Evolutionary conservation across 2,329 filamentous ascomycete genomes (phyloP).

Genomic region (Talaromyces sp.): DNA sequence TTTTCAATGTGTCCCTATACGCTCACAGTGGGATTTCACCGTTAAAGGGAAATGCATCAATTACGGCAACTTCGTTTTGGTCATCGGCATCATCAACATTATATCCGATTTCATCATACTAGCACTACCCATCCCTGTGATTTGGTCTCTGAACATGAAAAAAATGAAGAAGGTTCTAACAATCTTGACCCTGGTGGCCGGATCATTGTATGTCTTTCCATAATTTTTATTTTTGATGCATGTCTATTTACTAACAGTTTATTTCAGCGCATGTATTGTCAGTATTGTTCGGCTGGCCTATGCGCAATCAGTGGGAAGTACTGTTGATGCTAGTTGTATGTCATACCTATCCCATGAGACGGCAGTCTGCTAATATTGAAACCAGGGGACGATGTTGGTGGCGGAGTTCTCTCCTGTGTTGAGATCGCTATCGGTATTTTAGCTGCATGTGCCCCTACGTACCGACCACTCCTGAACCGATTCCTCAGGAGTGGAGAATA

Average conservation of each 20-base stretch:
- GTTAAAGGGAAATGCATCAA: neutral
- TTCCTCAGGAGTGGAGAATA: neutral
- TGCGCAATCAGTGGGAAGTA: neutral
- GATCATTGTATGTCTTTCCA: neutral
- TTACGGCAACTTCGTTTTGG: neutral
- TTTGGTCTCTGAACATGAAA: neutral
- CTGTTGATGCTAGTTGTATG: neutral
- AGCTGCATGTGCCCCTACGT: neutral
- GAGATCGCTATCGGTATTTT: neutral
- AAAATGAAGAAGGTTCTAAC: neutral
- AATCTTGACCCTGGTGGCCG: neutral
- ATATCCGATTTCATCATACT: neutral
- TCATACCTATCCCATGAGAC: neutral
- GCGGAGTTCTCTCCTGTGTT: neutral
- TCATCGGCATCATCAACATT: neutral
- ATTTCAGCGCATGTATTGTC: neutral
- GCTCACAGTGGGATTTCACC: neutral
- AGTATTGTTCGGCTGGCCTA: neutral
- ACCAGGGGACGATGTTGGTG: neutral
- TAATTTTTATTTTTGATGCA: neutral
- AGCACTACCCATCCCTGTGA: neutral
- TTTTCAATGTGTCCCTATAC: neutral
- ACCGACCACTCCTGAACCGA: neutral
- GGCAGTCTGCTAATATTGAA: neutral
- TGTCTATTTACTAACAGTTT: neutral